These are phyloP conservation scores for Hymenoscyphus fraxineus DNA, from an alignment of 2,329 filamentous ascomycete species.

Conservation along the genomic window DNA sequence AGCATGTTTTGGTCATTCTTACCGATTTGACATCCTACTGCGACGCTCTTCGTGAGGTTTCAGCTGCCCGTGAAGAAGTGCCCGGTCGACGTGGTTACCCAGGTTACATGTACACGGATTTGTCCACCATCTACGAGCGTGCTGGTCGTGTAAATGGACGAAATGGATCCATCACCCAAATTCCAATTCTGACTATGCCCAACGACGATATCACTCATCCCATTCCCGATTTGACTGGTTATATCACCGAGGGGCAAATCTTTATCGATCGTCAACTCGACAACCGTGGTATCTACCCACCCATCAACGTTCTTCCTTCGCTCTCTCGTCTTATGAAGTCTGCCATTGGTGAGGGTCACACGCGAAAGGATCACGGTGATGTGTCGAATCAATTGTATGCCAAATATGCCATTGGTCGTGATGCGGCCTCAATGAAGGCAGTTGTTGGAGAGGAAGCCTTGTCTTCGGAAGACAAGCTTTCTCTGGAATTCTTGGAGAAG, in stretches of 20 bases:
- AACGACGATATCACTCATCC: conserved; percentile 99
- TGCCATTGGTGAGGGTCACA: conserved; percentile 95
- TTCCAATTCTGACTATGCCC: conserved; percentile 98
- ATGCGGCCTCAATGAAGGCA: conserved; percentile 98
- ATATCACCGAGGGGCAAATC: conserved; percentile 98
- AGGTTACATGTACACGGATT: conserved; percentile 99
- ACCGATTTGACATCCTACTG: conserved; percentile 98
- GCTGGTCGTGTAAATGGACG: conserved; percentile 95
- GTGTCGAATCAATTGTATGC: conserved; percentile 99
- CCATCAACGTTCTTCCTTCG: conserved; percentile 96
- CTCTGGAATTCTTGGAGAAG: conserved; percentile 96
- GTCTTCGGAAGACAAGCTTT: conserved; percentile 94
- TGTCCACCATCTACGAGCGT: conserved; percentile 99
- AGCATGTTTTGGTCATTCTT: conserved; percentile 98
- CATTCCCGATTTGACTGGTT: conserved; percentile 96
- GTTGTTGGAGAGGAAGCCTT: conserved; percentile 97
- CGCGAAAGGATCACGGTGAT: conserved; percentile 93
- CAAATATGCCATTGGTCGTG: conserved; percentile 98
- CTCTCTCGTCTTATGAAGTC: conserved; percentile 99
- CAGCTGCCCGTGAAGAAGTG: conserved; percentile 95
- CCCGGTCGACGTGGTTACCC: conserved; percentile 98
- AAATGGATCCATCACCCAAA: conserved; percentile 98
- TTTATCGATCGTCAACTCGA: conserved; percentile 89
- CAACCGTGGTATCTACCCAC: conserved; percentile 98
- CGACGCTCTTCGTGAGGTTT: conserved; percentile 97